Percentiles rank a stretch among this genome's conserved stretches.
Evolutionary conservation across 805 yeast genomes (phyloP).

Genomic region (Cyberlindnera amylophila): DNA sequence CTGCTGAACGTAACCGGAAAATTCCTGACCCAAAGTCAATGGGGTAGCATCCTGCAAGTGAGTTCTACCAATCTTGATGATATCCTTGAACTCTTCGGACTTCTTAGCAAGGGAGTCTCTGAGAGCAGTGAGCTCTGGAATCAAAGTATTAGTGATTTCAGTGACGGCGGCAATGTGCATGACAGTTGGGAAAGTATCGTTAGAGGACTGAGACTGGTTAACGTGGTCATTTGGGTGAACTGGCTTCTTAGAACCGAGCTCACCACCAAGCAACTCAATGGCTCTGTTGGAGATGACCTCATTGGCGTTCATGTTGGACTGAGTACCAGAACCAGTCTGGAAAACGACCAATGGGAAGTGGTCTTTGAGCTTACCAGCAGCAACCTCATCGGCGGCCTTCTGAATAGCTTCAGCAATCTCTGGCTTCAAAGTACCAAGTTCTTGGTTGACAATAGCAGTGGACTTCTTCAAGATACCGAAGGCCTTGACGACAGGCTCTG

Average conservation of each 20-base stretch:
- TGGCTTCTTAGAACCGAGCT: slow-evolving; percentile 84
- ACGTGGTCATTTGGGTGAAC: slow-evolving; percentile 99
- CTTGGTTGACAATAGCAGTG: slow-evolving; percentile 85
- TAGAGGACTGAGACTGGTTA: slow-evolving; percentile 97
- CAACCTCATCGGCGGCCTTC: slow-evolving; percentile 93
- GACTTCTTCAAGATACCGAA: slow-evolving; percentile 94
- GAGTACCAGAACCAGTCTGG: slow-evolving; percentile 99
- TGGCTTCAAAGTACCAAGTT: slow-evolving; percentile 79
- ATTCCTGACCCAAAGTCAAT: slow-evolving; percentile 95
- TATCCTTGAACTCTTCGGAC: slow-evolving; percentile 77
- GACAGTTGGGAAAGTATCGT: slow-evolving; percentile 98
- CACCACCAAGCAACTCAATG: slow-evolving; percentile 91
- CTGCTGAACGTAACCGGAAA: slow-evolving; percentile 94
- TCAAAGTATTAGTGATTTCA: slow-evolving; percentile 68
- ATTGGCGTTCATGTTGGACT: slow-evolving; percentile 98
- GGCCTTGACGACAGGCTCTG: slow-evolving; percentile 84
- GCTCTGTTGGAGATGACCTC: slow-evolving; percentile 99
- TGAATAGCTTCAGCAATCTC: slow-evolving; percentile 80
- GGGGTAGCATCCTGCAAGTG: slow-evolving; percentile 99
- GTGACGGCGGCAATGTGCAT: slow-evolving; percentile 99
- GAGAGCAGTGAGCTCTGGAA: slow-evolving; percentile 77
- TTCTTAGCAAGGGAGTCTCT: slow-evolving; percentile 76
- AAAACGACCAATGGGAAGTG: slow-evolving; percentile 98
- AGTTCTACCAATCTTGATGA: slow-evolving; percentile 98
- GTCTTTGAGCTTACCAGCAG: slow-evolving; percentile 84